Evolutionary conservation across 2,329 filamentous ascomycete genomes (phyloP).

Genomic region (Penicillium sp.): DNA sequence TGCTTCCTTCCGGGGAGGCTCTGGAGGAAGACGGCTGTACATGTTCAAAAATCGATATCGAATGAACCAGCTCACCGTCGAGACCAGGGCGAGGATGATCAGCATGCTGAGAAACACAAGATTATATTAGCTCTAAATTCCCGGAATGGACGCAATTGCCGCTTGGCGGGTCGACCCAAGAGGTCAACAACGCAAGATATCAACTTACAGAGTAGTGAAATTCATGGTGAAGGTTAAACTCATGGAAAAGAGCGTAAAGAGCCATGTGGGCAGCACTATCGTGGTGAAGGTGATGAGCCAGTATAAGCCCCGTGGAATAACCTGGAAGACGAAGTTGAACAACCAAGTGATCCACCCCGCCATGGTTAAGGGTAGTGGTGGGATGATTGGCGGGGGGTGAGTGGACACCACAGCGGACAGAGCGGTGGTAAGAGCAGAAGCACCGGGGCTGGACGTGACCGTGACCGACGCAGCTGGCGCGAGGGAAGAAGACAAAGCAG

Average conservation of each 20-base stretch:
- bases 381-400: conserved; percentile 25
- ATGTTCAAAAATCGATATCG: conserved; percentile 95
- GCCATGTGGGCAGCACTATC: conserved; percentile 79
- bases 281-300: conserved; percentile 80
- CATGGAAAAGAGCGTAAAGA: conserved; percentile 85
- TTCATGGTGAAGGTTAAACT: conserved; percentile 98
- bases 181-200: not conserved
- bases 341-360: conserved; percentile 45
- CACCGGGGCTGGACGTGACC: not conserved
- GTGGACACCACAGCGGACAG: conserved; percentile 12
- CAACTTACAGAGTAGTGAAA: conserved; percentile 75
- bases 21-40: conserved; percentile 87
- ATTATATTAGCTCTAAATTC: not conserved
- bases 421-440: conserved; percentile 9
- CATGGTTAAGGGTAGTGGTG: conserved; percentile 32
- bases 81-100: conserved; percentile 68
- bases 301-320: conserved; percentile 59
- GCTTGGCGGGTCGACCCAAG: not conserved
- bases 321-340: conserved; percentile 45
- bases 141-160: conserved; percentile 22
- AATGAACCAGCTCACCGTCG: conserved; percentile 87
- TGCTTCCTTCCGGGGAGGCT: conserved; percentile 92
- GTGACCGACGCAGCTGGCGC: not conserved
- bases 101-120: conserved; percentile 53
- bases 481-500: conserved; percentile 9